These are phyloP conservation scores for Fusarium marasasianum DNA, from an alignment of 2,329 filamentous ascomycete species.

Conservation along the genomic window DNA sequence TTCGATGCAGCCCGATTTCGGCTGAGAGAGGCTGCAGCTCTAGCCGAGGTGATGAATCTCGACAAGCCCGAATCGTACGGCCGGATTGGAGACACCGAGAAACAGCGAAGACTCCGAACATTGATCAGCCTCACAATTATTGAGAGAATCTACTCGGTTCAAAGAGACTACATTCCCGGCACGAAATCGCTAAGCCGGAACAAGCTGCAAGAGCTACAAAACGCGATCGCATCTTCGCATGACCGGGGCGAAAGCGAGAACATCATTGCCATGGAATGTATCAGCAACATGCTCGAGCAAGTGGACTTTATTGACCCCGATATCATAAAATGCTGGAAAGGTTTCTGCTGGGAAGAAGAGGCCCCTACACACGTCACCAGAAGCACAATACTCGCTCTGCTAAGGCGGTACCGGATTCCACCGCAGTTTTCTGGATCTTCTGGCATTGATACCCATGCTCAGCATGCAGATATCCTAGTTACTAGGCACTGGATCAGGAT, in stretches of 20 bases:
- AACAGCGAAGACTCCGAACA: background rate
- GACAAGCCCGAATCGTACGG: background rate
- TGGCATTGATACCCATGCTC: background rate
- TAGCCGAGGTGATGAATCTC: background rate
- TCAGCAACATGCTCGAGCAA: background rate
- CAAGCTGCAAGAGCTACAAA: background rate
- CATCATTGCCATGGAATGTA: background rate
- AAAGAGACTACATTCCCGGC: background rate
- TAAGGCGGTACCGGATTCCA: background rate
- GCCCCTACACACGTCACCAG: background rate
- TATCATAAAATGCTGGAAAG: background rate
- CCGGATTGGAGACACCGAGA: background rate
- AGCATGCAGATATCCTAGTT: background rate
- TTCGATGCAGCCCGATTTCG: background rate
- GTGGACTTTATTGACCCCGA: background rate
- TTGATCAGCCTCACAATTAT: background rate
- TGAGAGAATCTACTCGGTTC: background rate
- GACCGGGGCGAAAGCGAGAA: background rate
- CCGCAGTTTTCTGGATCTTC: background rate
- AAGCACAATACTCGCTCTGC: background rate
- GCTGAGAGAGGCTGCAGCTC: background rate
- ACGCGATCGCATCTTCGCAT: background rate
- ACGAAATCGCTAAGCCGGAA: background rate
- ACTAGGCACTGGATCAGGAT: background rate
- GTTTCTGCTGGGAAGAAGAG: background rate